Evolutionary conservation across 495 filamentous ascomycete genomes (phyloP).

Genomic region (Penicillium goetzii): DNA sequence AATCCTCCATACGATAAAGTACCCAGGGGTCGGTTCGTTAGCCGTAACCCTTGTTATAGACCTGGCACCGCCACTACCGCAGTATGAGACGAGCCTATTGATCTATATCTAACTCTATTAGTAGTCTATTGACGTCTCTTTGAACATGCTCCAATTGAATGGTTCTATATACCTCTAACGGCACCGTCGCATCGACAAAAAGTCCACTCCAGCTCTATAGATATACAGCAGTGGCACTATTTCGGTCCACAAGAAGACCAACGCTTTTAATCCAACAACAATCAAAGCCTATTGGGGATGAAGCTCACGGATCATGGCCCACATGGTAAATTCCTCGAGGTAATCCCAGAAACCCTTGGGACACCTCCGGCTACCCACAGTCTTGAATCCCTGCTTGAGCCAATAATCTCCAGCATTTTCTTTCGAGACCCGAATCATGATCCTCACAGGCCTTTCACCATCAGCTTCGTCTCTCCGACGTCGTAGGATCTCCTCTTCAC

Average conservation of each 20-base stretch:
- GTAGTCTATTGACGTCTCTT: not conserved
- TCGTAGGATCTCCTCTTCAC: constrained; percentile 18
- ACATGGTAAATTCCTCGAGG: constrained; percentile 17
- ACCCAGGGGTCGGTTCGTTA: not conserved
- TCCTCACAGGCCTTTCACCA: constrained; percentile 1
- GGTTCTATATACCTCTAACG: not conserved
- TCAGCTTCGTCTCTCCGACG: constrained; percentile 2
- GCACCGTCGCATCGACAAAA: not conserved
- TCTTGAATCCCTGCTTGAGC: constrained; percentile 20
- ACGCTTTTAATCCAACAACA: not conserved
- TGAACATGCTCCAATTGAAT: not conserved
- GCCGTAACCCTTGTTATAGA: not conserved
- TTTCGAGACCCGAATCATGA: constrained; percentile 22
- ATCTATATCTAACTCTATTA: not conserved
- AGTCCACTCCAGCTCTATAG: not conserved
- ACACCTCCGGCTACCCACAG: constrained; percentile 13
- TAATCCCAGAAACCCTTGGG: constrained; percentile 19
- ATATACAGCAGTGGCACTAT: not conserved
- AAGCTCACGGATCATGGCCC: constrained; percentile 21
- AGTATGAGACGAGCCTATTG: not conserved
- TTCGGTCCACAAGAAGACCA: not conserved
- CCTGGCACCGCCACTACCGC: not conserved
- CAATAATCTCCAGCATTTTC: constrained; percentile 20
- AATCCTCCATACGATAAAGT: not conserved
- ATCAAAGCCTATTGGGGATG: not conserved